Percentiles rank a stretch among this genome's conserved stretches.
Evolutionary conservation across 192 early-diverging fungal species (phyloP).

Genomic region (Allomyces macrogynus): DNA sequence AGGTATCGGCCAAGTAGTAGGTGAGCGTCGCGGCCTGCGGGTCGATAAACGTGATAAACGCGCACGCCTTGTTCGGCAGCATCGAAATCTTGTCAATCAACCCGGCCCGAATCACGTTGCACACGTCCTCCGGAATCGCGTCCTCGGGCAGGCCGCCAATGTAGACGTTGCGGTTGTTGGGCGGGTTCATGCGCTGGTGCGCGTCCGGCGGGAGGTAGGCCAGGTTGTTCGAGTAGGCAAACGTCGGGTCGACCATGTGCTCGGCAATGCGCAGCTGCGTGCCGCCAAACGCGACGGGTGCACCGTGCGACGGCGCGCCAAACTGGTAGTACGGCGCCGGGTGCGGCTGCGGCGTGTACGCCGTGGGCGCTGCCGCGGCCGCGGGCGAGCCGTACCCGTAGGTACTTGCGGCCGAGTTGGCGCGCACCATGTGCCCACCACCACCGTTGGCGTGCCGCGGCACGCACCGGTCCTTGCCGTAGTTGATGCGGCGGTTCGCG

Average conservation of each 20-base stretch:
- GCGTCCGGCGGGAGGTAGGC: constrained; percentile 1
- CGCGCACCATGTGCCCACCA: neutral
- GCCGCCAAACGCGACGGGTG: neutral
- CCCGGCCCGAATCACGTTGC: constrained; percentile 71
- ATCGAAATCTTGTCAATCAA: constrained; percentile 54
- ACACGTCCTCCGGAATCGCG: constrained; percentile 57
- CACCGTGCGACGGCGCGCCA: neutral
- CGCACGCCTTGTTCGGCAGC: constrained; percentile 51
- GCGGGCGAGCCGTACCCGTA: neutral
- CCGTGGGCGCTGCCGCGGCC: neutral
- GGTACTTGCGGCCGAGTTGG: neutral
- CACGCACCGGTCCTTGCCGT: constrained; percentile 68
- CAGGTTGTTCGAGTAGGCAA: neutral
- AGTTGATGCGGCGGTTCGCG: constrained; percentile 38
- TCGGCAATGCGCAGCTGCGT: neutral
- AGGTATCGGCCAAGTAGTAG: constrained; percentile 27
- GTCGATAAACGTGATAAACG: constrained; percentile 70
- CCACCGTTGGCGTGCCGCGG: neutral
- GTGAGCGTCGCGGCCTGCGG: constrained; percentile 41
- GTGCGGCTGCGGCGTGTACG: neutral
- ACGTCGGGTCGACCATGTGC: neutral
- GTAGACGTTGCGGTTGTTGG: constrained; percentile 60
- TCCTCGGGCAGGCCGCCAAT: constrained; percentile 59
- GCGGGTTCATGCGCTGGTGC: constrained; percentile 2
- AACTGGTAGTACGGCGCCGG: neutral